Conservation (phyloP, 768 basidiomycete species). For the Lactarius pseudohatsudake region DNA sequence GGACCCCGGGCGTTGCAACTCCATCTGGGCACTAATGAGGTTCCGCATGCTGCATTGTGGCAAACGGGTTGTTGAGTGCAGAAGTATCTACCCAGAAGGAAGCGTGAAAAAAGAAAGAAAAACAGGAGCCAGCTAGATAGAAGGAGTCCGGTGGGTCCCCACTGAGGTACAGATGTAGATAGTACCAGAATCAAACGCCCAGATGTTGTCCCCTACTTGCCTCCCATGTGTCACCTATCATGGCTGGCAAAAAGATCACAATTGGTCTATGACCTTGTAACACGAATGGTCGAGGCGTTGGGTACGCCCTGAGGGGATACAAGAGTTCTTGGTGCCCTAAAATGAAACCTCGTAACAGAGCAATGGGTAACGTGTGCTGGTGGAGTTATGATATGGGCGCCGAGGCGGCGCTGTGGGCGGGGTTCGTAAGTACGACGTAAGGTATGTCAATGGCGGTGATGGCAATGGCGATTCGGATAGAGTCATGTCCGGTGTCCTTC, state of each 20-base stretch:
- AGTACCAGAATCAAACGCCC: background rate
- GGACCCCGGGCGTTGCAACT: background rate
- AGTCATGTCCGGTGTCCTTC: slow-evolving; percentile 45
- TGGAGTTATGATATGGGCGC: background rate
- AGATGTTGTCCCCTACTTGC: background rate
- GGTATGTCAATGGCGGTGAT: background rate
- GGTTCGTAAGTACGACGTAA: background rate
- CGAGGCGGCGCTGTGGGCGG: background rate
- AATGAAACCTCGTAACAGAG: background rate
- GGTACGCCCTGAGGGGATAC: background rate
- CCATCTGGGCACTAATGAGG: background rate
- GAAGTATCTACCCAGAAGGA: background rate
- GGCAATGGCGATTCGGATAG: background rate
- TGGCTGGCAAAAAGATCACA: background rate
- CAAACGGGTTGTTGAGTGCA: background rate
- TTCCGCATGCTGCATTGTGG: background rate
- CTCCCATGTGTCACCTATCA: background rate
- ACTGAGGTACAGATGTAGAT: background rate
- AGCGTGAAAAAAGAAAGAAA: background rate
- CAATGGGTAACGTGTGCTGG: background rate
- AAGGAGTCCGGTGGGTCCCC: background rate
- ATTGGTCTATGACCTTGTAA: background rate
- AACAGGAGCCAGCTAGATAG: background rate
- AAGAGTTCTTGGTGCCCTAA: background rate
- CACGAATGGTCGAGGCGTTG: background rate